A percentile compares a stretch with the other conserved stretches of the same genome.
Conservation (phyloP, 257 asterid genomes). For the Plectranthus barbatus region DNA sequence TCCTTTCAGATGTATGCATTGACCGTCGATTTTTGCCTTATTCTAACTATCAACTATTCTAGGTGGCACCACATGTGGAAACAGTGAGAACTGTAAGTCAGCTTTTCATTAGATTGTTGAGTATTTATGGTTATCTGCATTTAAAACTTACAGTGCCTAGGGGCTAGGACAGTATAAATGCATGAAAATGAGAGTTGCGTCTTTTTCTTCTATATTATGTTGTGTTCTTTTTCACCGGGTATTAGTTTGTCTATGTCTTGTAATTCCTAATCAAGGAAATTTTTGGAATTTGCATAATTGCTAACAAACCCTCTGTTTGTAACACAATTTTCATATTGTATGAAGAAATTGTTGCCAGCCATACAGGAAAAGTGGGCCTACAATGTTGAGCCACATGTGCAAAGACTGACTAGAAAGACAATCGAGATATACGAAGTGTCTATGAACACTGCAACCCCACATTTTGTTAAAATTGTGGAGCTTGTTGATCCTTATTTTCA, state of each 20-base stretch:
- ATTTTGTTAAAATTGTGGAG: conserved; percentile 41
- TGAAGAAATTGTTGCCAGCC: conserved; percentile 59
- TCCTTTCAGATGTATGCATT: background rate
- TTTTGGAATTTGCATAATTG: too few species aligned
- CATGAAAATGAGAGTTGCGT: background rate
- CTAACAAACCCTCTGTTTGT: background rate
- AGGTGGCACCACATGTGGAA: conserved; percentile 72
- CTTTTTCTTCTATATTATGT: too few species aligned
- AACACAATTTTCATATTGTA: background rate
- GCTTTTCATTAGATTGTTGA: background rate
- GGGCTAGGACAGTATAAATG: too few species aligned
- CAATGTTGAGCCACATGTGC: conserved; percentile 45
- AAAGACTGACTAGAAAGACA: conserved; percentile 31
- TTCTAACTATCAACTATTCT: conserved; percentile 50
- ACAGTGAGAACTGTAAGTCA: conserved; percentile 48
- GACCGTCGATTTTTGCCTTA: conserved; percentile 1
- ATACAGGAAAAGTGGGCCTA: conserved; percentile 51
- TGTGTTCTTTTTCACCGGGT: background rate
- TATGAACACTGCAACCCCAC: conserved; percentile 38
- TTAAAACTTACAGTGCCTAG: too few species aligned
- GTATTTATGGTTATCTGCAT: background rate
- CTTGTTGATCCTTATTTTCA: conserved; percentile 58
- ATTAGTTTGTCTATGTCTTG: background rate
- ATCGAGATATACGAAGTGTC: conserved; percentile 42
- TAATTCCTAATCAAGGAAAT: background rate